These are phyloP conservation scores for Rhodocollybia butyracea DNA, from an alignment of 768 basidiomycete genomes.

Conservation along the genomic window DNA sequence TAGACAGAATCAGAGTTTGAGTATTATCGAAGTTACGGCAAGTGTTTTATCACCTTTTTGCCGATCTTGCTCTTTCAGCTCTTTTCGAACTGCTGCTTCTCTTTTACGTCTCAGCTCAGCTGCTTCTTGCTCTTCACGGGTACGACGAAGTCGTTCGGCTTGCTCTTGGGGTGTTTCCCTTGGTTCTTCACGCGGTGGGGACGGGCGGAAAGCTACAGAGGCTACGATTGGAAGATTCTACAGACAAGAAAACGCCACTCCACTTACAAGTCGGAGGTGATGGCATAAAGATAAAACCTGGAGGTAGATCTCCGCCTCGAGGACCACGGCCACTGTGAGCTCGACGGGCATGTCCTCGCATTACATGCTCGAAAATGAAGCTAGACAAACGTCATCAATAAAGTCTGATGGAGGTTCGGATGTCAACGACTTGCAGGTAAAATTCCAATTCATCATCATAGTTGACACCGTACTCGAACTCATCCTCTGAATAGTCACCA, in stretches of 20 bases:
- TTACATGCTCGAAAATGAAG: slow-evolving; percentile 44
- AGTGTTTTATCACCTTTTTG: slow-evolving; percentile 40
- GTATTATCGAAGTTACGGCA: background rate
- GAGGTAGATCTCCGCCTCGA: background rate
- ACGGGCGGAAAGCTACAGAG: slow-evolving; percentile 12
- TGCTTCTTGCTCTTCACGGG: slow-evolving; percentile 50
- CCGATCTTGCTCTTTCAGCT: slow-evolving; percentile 39
- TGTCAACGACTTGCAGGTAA: slow-evolving; percentile 39
- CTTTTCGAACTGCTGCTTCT: slow-evolving; percentile 49
- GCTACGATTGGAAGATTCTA: too few species aligned
- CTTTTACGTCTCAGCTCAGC: slow-evolving; percentile 50
- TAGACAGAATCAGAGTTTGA: slow-evolving; percentile 22
- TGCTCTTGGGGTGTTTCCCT: slow-evolving; percentile 53
- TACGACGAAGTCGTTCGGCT: slow-evolving; percentile 44
- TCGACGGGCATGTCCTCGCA: slow-evolving; percentile 31
- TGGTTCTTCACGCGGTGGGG: slow-evolving; percentile 20
- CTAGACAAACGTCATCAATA: slow-evolving; percentile 23
- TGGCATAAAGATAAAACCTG: slow-evolving; percentile 10
- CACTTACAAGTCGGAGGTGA: too few species aligned
- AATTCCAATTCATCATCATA: slow-evolving; percentile 38
- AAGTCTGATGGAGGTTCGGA: slow-evolving; percentile 5
- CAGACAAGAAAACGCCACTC: too few species aligned
- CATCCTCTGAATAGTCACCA: slow-evolving; percentile 27
- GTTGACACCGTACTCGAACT: slow-evolving; percentile 28
- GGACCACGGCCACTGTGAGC: background rate